Conservation (phyloP, 768 basidiomycete genomes). For the Mycena albidolilacea region DNA sequence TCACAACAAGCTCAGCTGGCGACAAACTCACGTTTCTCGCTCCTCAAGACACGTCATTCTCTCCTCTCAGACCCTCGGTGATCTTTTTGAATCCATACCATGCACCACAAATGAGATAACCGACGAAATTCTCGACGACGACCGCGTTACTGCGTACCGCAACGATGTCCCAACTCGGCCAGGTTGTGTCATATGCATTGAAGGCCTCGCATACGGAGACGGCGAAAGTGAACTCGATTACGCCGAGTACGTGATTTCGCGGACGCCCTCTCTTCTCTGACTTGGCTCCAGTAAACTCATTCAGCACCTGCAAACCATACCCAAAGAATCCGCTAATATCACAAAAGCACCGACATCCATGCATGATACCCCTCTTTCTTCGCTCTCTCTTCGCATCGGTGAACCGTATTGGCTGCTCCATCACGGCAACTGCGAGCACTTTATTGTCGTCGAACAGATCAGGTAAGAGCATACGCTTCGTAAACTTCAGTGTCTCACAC, state of each 20-base stretch:
- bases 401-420: constrained; percentile 90
- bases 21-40: constrained; percentile 70
- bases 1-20: constrained; percentile 74
- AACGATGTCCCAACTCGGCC: constrained; percentile 34
- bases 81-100: constrained; percentile 71
- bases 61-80: constrained; percentile 81
- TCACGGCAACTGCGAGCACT: constrained; percentile 87
- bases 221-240: constrained; percentile 66
- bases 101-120: constrained; percentile 74
- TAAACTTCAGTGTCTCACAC: constrained; percentile 10
- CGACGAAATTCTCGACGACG: constrained; percentile 54
- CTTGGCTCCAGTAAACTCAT: constrained; percentile 62
- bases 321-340: constrained; percentile 50
- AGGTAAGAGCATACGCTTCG: constrained; percentile 59
- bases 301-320: constrained; percentile 50
- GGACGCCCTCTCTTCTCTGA: not conserved
- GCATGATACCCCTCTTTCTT: constrained; percentile 63
- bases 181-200: constrained; percentile 73
- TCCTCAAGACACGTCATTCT: constrained; percentile 78
- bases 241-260: constrained; percentile 56
- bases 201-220: constrained; percentile 72
- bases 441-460: constrained; percentile 79
- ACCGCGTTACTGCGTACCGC: constrained; percentile 51
- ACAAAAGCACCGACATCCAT: constrained; percentile 60
- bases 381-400: constrained; percentile 73